Conservation (phyloP, 2,329 filamentous ascomycete genomes). For the Orbilia quercus region DNA sequence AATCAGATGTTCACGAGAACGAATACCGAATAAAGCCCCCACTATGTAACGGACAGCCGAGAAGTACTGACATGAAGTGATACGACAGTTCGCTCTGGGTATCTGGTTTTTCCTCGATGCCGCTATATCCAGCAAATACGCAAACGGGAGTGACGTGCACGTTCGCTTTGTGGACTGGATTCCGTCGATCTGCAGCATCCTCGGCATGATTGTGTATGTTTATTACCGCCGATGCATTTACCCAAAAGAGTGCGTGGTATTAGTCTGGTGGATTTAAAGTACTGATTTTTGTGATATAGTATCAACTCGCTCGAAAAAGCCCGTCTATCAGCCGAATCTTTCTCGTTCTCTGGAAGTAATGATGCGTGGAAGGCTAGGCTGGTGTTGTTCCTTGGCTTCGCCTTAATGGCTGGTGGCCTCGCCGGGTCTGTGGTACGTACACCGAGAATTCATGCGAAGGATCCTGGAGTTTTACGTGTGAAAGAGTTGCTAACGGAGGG, state of each 20-base stretch:
- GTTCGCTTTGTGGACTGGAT: constrained; percentile 79
- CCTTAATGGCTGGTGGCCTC: constrained; percentile 74
- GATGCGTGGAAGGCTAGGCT: constrained; percentile 78
- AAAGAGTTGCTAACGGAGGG: constrained; percentile 41
- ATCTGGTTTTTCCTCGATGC: constrained; percentile 78
- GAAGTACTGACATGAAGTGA: not conserved
- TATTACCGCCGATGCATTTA: not conserved
- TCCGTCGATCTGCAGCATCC: constrained; percentile 74
- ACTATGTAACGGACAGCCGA: constrained; percentile 4
- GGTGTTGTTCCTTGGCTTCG: constrained; percentile 76
- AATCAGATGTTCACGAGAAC: not conserved
- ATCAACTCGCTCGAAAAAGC: constrained; percentile 79
- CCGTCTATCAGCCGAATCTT: constrained; percentile 72
- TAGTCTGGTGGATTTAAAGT: not conserved
- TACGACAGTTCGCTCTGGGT: constrained; percentile 72
- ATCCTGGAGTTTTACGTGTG: not conserved
- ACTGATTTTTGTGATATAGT: constrained; percentile 25
- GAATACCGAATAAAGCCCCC: constrained; percentile 1
- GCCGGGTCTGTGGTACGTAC: constrained; percentile 72
- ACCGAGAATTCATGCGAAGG: not conserved
- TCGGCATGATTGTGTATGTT: constrained; percentile 73
- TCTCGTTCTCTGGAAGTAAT: constrained; percentile 73
- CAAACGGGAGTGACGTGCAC: constrained; percentile 72
- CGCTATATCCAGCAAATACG: constrained; percentile 72
- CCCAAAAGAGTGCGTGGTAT: not conserved